Evolutionary conservation across 2,329 filamentous ascomycete genomes (phyloP).

Genomic region (Chaetoscypha palmicola): DNA sequence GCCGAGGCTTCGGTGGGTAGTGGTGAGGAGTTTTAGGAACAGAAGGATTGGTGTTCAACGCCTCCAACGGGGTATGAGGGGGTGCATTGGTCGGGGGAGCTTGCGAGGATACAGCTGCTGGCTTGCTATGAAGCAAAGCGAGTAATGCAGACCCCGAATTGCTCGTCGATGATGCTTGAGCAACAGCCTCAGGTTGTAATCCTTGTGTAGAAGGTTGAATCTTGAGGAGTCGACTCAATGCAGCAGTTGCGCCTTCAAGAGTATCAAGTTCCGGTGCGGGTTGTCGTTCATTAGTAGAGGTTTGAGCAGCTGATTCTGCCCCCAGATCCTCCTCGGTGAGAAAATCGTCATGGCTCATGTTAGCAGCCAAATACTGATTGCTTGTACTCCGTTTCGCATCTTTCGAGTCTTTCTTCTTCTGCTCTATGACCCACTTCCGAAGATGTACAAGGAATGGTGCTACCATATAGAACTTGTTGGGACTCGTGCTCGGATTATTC

Average conservation of each 20-base stretch:
- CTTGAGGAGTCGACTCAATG: constrained; percentile 48
- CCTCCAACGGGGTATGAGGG: constrained; percentile 49
- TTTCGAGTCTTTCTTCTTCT: constrained; percentile 62
- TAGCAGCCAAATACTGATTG: constrained; percentile 36
- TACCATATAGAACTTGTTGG: constrained; percentile 97
- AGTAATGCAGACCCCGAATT: constrained; percentile 43
- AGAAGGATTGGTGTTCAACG: constrained; percentile 41
- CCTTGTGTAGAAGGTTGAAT: constrained; percentile 47
- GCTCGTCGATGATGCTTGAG: constrained; percentile 13
- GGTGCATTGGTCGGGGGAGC: constrained; percentile 23
- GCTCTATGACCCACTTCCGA: constrained; percentile 84
- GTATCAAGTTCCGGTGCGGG: constrained; percentile 32
- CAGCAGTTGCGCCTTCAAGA: constrained; percentile 42
- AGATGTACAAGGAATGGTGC: constrained; percentile 81
- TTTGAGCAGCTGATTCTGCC: constrained; percentile 19
- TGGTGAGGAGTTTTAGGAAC: constrained; percentile 53
- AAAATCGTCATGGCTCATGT: constrained; percentile 46
- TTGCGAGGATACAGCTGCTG: constrained; percentile 10
- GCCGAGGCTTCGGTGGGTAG: constrained; percentile 44
- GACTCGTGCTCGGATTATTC: constrained; percentile 54
- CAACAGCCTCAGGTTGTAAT: constrained; percentile 31
- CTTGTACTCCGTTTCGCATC: constrained; percentile 32
- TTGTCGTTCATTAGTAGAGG: constrained; percentile 4
- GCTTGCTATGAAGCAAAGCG: constrained; percentile 41
- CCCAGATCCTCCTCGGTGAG: constrained; percentile 54